These are phyloP conservation scores for Colletotrichum spinosum DNA, from an alignment of 2,329 filamentous ascomycete genomes.

Conservation along the genomic window DNA sequence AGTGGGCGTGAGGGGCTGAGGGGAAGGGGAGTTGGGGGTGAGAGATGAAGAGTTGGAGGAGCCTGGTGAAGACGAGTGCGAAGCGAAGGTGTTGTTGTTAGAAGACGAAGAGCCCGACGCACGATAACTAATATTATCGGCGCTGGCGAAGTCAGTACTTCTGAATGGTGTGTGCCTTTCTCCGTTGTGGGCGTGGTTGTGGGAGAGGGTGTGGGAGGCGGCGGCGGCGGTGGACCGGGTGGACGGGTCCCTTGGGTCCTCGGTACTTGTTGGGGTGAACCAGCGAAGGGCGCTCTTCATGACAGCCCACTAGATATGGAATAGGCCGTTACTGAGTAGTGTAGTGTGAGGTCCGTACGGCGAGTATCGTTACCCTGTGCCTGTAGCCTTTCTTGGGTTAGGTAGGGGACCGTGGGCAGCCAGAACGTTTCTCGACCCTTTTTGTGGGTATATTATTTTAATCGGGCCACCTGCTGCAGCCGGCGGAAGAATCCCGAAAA, in stretches of 20 bases:
- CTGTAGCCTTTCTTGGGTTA: conserved; percentile 25
- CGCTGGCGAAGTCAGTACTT: conserved; percentile 35
- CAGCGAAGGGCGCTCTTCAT: conserved; percentile 40
- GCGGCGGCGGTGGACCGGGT: conserved; percentile 40
- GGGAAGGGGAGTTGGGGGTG: conserved; percentile 53
- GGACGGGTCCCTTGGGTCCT: conserved; percentile 39
- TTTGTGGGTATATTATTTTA: conserved; percentile 38
- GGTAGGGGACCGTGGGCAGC: conserved; percentile 36
- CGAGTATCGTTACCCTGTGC: no score
- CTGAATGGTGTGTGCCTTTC: conserved; percentile 31
- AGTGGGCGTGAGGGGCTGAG: conserved; percentile 58
- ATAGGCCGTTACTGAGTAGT: conserved; percentile 24
- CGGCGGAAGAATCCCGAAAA: conserved; percentile 36
- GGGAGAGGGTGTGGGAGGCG: conserved; percentile 10
- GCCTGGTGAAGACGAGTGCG: conserved; percentile 42
- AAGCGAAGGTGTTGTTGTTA: conserved; percentile 40
- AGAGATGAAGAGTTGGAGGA: conserved; percentile 47
- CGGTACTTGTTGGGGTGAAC: conserved; percentile 40
- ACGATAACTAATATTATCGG: conserved; percentile 54
- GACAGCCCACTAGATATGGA: conserved; percentile 27
- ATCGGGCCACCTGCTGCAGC: conserved; percentile 37
- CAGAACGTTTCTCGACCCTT: conserved; percentile 39
- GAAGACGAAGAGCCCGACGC: conserved; percentile 43
- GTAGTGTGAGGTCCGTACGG: no score
- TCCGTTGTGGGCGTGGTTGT: conserved; percentile 9